A percentile compares a stretch with the other conserved stretches of the same genome.
Conservation (phyloP, 148 eudicot genomes). For the Vaccinium vitisidaea region DNA sequence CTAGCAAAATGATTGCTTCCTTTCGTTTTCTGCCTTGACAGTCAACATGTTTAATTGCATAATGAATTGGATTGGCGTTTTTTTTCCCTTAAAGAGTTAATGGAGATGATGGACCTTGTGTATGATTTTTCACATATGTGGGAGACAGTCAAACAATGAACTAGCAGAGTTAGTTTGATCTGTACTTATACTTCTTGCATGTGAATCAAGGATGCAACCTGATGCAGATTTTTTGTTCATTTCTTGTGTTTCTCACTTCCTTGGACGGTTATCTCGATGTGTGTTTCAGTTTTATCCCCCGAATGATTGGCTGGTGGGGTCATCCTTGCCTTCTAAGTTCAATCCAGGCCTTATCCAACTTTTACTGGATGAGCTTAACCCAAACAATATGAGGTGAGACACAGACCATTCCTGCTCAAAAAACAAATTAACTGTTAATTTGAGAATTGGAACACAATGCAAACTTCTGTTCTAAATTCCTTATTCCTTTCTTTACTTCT, state of each 20-base stretch:
- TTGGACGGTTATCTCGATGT: not conserved
- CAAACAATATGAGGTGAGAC: constrained; percentile 64
- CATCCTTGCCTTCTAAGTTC: constrained; percentile 81
- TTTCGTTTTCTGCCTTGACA: not conserved
- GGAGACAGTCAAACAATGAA: not conserved
- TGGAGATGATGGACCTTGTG: not conserved
- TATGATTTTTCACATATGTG: not conserved
- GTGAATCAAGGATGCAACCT: not conserved
- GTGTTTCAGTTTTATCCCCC: constrained; percentile 73
- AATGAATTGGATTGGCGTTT: not conserved
- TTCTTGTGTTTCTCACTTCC: not conserved
- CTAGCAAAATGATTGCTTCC: not conserved
- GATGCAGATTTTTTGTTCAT: not conserved
- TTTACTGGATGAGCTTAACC: constrained; percentile 63
- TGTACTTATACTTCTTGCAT: not conserved
- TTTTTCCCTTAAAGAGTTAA: not conserved
- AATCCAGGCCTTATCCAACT: constrained; percentile 57
- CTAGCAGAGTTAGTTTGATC: not conserved
- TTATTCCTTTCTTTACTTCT: not conserved
- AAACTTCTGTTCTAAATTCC: not conserved
- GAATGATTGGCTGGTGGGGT: constrained; percentile 81
- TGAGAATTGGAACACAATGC: not conserved
- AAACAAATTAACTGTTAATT: not conserved
- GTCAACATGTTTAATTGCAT: not conserved
- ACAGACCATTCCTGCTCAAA: constrained; percentile 12